Conservation (phyloP, 2,329 filamentous ascomycete genomes). For the Verticillium klebahnii region DNA sequence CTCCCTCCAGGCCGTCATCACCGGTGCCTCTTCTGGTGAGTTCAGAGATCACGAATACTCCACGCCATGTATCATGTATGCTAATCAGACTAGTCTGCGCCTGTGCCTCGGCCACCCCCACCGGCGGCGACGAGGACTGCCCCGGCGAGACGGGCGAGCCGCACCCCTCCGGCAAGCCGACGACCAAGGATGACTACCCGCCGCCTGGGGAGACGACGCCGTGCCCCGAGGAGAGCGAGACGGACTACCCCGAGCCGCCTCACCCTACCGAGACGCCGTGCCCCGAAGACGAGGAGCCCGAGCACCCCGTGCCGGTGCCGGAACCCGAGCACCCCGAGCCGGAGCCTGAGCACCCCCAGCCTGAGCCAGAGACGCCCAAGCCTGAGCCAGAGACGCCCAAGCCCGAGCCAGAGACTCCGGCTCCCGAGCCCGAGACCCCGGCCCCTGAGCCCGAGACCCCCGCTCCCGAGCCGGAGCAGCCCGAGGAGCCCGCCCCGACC, state of each 20-base stretch:
- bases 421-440: not conserved
- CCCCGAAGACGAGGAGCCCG: not conserved
- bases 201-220: not conserved
- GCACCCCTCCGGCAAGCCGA: not conserved
- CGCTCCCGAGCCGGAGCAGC: not conserved
- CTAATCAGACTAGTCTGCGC: not conserved
- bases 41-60: not conserved
- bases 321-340: not conserved
- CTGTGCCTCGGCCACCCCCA: not conserved
- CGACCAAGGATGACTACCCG: not conserved
- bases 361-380: not conserved
- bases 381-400: not conserved
- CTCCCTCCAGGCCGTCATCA: slow-evolving; percentile 18
- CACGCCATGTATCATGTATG: not conserved
- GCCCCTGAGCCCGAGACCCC: not conserved
- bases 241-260: not conserved
- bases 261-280: not conserved
- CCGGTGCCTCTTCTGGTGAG: slow-evolving; percentile 15
- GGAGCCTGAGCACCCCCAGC: not conserved
- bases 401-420: not conserved
- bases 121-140: not conserved
- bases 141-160: not conserved
- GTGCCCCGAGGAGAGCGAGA: not conserved
- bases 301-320: not conserved
- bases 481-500: not conserved